Base-by-base conservation (phyloP, 1,284 basidiomycete species). In the Sporisorium exsertum region DNA sequence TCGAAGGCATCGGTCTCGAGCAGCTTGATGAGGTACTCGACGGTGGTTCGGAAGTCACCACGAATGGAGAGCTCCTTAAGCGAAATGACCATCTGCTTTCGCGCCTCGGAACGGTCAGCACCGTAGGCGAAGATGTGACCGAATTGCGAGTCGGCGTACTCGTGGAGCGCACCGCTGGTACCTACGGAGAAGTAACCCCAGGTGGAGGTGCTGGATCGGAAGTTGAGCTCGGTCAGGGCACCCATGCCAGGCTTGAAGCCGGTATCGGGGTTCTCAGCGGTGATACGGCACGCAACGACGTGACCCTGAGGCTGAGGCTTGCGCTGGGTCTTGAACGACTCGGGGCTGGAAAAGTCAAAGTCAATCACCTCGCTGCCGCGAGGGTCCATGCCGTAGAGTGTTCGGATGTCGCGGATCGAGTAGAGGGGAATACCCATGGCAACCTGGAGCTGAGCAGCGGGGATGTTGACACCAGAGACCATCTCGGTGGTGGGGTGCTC, bases 221-320 rank as follows among this genome's bases (percentile, higher is more conserved):
- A 99, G 87, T 99, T 99, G 84, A 99, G 93, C 86, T 99, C 97
- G 86, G 97, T 95, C 15, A 99, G 89, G 47, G 93, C 92, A 82
- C 97, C 97, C 16, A 94, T 96, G 9, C 96, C 98, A 3, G 97
- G 97, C 88, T 99, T 99, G 90, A 99, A 99, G n/a, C 97, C 97
- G 18, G 96, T 96, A 85, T 99, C 97, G 24, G 97, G 97, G 87
- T 99, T 99, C 88, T 99, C 97, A 49, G 96, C 96, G 5, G 97
- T 99, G 87, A 99, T 99, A 86, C 97, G 95, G 80, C 98, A 97
- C 51, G 97, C 97, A 78, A 99, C 93, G 80, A 99, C 97, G 86
- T 99, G 97, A 37, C 97, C 97, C 87, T 97, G 98, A 67, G 97
- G 96, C 63, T 90, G 90, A 52, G 97, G 97, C 88, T 95, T 97